Evolutionary conservation across 2,329 filamentous ascomycete genomes (phyloP), one percentile per base, ranked within the genome.

Genomic region (Drechslerella coelobrocha): DNA sequence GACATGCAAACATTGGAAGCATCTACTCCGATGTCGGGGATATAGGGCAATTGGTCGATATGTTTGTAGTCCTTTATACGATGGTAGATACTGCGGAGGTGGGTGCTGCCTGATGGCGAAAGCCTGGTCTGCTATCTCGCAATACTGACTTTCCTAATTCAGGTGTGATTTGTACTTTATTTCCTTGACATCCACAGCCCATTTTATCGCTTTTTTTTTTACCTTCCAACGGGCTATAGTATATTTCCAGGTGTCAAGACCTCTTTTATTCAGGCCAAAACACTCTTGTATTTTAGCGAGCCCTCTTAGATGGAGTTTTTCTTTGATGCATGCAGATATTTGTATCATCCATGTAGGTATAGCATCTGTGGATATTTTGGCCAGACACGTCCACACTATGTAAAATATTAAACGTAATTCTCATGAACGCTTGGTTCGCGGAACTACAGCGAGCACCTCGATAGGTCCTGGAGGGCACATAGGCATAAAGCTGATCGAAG

Each of bases 41-140:
- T 73, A 81, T 96, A 37, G 84, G 86, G 51, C 91, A 93, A 75
- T 79, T 97, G 74, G 90, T 92, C 4, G 91, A 96, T 78, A 88
- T 90, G 50, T 90, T 94, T 76, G 88, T 93, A 79, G 83, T 94
- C 60, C 82, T 97, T 73, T 90, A 97, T 76, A 84, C 88, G 27
- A 86, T 91, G 37, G 95, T 91, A 8, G 88, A 86, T 45, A 97
- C 96, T 78, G 81, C 96, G 59, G 89, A 97, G 83, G 92, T 96
- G 82, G 80, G 86, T 80, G 51, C 52, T 53, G 19, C n/a, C 19
- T n/a, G 14, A 41, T 34, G n/a, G 23, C 12, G 45, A 39, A 10
- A 34, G 24, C 19, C 29, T 9, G n/a, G n/a, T n/a, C n/a, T n/a
- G n/a, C n/a, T n/a, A n/a, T n/a, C n/a, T n/a, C n/a, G n/a, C n/a